Conservation (phyloP, 176 grass and related monocot genomes). For the Olyra latifolia region DNA sequence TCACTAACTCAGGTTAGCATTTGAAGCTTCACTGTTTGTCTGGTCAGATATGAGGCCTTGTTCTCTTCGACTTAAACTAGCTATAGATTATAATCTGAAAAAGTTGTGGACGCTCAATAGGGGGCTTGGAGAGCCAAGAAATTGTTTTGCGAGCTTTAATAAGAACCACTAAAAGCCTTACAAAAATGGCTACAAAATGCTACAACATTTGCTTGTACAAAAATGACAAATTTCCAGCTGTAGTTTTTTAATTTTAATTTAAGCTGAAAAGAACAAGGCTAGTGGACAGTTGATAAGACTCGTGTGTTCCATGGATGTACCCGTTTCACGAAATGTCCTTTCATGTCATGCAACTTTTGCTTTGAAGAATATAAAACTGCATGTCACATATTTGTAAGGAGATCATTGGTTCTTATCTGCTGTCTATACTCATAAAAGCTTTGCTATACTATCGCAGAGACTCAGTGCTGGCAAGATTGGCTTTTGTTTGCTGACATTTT, state of each 20-base stretch:
- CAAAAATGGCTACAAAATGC: too few relatives aligned
- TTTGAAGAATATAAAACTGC: conserved; percentile 15
- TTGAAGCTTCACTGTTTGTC: conserved; percentile 25
- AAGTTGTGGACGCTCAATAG: too few relatives aligned
- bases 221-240: too few relatives aligned
- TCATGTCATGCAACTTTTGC: neutral
- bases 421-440: conserved; percentile 32
- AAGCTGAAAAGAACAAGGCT: too few relatives aligned
- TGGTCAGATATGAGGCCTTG: conserved; percentile 22
- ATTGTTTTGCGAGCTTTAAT: too few relatives aligned
- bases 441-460: conserved; percentile 55
- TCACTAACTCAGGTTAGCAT: conserved; percentile 84
- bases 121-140: too few relatives aligned
- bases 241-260: too few relatives aligned
- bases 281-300: conserved; percentile 15
- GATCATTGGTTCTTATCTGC: conserved; percentile 23
- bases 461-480: conserved; percentile 97
- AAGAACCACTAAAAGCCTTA: too few relatives aligned
- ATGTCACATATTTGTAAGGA: neutral
- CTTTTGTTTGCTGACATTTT: conserved; percentile 95
- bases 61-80: too few relatives aligned
- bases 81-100: too few relatives aligned
- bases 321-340: conserved; percentile 5
- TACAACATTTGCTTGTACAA: too few relatives aligned
- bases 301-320: neutral